phyloP scores from a whole-genome alignment of 164 flowering plant species.

The Nelumbo lutea region DNA sequence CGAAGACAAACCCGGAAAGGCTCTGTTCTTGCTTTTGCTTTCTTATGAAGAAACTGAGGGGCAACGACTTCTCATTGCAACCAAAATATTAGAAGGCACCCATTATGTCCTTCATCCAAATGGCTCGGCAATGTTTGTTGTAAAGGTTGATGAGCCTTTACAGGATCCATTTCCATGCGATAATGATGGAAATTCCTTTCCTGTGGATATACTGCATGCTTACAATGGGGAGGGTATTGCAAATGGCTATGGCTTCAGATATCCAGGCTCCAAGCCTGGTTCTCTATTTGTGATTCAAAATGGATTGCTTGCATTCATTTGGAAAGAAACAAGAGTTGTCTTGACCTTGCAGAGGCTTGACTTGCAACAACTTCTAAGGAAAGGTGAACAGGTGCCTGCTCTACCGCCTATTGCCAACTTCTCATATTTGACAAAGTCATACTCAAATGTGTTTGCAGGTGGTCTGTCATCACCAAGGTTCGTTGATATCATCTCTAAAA shows the following conservation, averaged over 20 bases:
- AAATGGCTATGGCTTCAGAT: conserved; percentile 90
- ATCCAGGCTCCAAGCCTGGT: conserved; percentile 97
- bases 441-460: conserved; percentile 79
- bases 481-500: conserved; percentile 9
- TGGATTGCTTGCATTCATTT: conserved; percentile 75
- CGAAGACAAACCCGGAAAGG: conserved; percentile 87
- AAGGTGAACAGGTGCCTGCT: conserved; percentile 73
- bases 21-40: conserved; percentile 77
- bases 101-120: conserved; percentile 94
- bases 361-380: conserved; percentile 67
- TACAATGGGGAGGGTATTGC: conserved; percentile 92
- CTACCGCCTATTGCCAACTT: conserved; percentile 81
- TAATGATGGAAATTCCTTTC: conserved; percentile 42
- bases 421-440: conserved; percentile 80
- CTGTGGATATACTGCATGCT: conserved; percentile 45
- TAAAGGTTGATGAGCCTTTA: conserved; percentile 61
- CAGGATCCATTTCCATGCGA: conserved; percentile 70
- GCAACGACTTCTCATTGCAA: conserved; percentile 59
- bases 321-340: conserved; percentile 77
- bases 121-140: conserved; percentile 95
- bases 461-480: conserved; percentile 52
- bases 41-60: conserved; percentile 77
- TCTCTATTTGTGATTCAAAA: conserved; percentile 64
- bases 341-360: conserved; percentile 79
- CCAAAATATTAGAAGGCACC: conserved; percentile 93